Evolutionary conservation across 139 green algal species (phyloP).

Genomic region (Chlamydomonas incerta): DNA sequence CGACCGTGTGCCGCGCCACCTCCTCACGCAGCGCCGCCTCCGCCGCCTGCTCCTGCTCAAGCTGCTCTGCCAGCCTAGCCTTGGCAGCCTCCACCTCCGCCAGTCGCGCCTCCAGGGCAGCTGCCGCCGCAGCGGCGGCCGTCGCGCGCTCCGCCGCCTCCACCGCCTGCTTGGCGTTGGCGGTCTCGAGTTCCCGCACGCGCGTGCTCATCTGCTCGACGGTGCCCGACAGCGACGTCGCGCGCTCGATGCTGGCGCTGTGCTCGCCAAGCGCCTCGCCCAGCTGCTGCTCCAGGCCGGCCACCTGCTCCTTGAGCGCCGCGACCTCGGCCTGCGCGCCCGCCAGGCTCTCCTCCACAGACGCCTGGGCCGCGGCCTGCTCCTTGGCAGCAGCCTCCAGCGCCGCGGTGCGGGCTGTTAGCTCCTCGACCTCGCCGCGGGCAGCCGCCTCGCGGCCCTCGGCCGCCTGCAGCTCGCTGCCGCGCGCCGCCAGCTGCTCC

Average conservation of each 20-base stretch:
- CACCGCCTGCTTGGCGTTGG: not conserved
- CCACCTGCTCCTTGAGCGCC: not conserved
- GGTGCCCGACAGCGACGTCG: not conserved
- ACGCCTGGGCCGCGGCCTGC: not conserved
- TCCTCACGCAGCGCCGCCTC: not conserved
- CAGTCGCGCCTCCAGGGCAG: not conserved
- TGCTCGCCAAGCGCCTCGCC: not conserved
- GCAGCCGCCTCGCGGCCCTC: not conserved
- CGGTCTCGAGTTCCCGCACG: not conserved
- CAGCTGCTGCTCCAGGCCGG: not conserved
- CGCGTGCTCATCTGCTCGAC: not conserved
- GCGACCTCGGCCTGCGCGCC: not conserved
- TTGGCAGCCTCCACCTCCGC: slow-evolving; percentile 15
- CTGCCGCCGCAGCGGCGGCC: not conserved
- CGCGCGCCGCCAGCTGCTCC: not conserved
- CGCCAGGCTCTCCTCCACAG: not conserved
- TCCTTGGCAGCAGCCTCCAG: not conserved
- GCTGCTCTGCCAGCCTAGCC: not conserved
- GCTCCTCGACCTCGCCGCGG: not conserved
- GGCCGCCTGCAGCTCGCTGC: not conserved
- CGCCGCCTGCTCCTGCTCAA: not conserved
- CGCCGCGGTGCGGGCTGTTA: not conserved
- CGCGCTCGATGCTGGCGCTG: not conserved
- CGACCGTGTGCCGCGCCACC: not conserved
- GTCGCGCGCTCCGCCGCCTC: not conserved